These are phyloP conservation scores for Podaxis sp. DNA, from an alignment of 768 basidiomycete genomes.

Conservation along the genomic window DNA sequence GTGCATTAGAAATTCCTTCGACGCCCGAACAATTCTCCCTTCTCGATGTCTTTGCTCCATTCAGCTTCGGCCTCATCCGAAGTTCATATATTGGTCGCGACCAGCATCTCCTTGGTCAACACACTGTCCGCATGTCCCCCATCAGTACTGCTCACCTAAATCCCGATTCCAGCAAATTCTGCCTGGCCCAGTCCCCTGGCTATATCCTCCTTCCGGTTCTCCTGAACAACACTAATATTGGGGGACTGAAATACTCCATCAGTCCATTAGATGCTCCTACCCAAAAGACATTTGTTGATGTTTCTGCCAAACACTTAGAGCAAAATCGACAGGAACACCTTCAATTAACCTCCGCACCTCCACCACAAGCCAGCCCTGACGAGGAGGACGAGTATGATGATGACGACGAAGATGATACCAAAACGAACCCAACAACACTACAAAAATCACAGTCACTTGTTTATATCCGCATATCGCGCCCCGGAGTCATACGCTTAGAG, in stretches of 20 bases:
- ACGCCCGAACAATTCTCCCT: slow-evolving; percentile 44
- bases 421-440: slow-evolving; percentile 33
- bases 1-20: slow-evolving; percentile 32
- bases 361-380: slow-evolving; percentile 49
- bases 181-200: slow-evolving; percentile 51
- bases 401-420: slow-evolving; percentile 33
- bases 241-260: slow-evolving; percentile 67
- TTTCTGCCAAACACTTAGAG: slow-evolving; percentile 59
- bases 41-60: slow-evolving; percentile 41
- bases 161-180: slow-evolving; percentile 69
- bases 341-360: slow-evolving; percentile 33
- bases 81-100: slow-evolving; percentile 40
- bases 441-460: slow-evolving; percentile 73
- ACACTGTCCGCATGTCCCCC: slow-evolving; percentile 89
- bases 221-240: slow-evolving; percentile 85
- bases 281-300: slow-evolving; percentile 40
- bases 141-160: slow-evolving; percentile 92
- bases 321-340: slow-evolving; percentile 49
- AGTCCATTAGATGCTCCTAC: slow-evolving; percentile 53
- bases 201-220: slow-evolving; percentile 75
- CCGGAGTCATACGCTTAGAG: slow-evolving; percentile 73
- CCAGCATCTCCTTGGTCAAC: slow-evolving; percentile 67
- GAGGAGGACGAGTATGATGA: slow-evolving; percentile 76
- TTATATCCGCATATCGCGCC: slow-evolving; percentile 67
- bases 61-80: slow-evolving; percentile 49